Evolutionary conservation across 331 rosid species (phyloP), one percentile per base, ranked within the genome.

Genomic region (Arachis monticola): DNA sequence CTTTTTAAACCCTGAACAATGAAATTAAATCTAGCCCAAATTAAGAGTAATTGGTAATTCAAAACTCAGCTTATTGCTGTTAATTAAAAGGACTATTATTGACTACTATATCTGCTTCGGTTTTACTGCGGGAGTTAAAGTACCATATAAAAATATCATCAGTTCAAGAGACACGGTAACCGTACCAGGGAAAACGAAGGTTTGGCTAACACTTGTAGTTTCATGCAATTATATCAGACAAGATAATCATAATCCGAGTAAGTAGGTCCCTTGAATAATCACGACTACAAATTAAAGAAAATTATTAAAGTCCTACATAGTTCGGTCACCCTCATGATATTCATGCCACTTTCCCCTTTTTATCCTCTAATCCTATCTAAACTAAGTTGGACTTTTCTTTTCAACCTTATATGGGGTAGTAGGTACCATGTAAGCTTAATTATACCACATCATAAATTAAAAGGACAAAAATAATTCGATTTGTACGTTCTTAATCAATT

Each of bases 271-370:
- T 31, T 3, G 1, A 66, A 2, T 59, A 38, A 5, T 48, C 75
- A 66, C 79, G 5, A 66, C 8, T 4, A 35, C 40, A 60, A 47
- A 9, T 38, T 38, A 38, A 38, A 38, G 41, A 46, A 42, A 27
- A 27, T 27, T 27, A 27, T 27, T 27, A 27, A 61, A 65, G 52
- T 67, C 51, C 47, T 27, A 41, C 83, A 72, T 11, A 1, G 64
- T 58, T 72, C 10, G 35, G 13, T 59, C 41, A 3, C 45, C 59
- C 58, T 60, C 75, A 59, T 77, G 56, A 59, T 60, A 10, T 62
- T 38, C 70, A 50, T 22, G 44, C 30, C 46, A 11, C 51, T 27
- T 44, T 44, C 60, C 7, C 32, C 8, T 14, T 17, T 17, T 30
- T 44, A 42, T 13, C 32, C 32, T 51, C 9, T 14, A 41, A 9